These are phyloP conservation scores for Prosopis cineraria DNA, from an alignment of 306 rosid genomes.

Conservation along the genomic window DNA sequence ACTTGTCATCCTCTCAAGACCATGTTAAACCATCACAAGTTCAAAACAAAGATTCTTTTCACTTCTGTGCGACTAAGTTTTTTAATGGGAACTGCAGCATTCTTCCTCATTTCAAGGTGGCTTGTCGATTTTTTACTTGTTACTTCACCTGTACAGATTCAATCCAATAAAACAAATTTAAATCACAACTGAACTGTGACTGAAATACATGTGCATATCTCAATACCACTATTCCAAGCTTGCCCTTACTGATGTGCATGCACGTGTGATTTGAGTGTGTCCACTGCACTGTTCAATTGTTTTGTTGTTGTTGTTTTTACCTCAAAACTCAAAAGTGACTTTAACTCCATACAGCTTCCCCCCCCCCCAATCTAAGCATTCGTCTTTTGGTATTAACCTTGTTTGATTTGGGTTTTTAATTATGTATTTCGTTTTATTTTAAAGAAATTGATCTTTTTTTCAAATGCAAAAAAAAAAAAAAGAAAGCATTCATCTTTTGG, in stretches of 20 bases:
- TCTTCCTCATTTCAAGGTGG: constrained; percentile 1
- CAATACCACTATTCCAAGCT: background rate
- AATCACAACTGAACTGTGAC: background rate
- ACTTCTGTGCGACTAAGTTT: background rate
- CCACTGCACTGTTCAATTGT: background rate
- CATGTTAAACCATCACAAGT: no score
- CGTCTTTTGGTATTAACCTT: no score
- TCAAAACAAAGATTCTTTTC: background rate
- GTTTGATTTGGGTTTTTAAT: no score
- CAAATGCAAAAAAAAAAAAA: no score
- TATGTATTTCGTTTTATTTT: no score
- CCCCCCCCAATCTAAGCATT: no score
- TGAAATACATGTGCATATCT: background rate
- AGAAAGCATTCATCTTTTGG: background rate
- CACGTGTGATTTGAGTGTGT: no score
- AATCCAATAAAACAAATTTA: background rate
- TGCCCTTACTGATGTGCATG: background rate
- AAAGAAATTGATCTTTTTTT: no score
- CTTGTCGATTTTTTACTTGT: background rate
- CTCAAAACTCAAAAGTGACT: background rate
- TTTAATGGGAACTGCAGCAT: background rate
- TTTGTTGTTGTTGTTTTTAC: no score
- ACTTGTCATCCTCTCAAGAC: no score
- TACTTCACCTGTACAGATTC: background rate
- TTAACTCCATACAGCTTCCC: background rate